phyloP scores from a whole-genome alignment of 2,329 filamentous ascomycete species.

The Xylariaceae sp. region DNA sequence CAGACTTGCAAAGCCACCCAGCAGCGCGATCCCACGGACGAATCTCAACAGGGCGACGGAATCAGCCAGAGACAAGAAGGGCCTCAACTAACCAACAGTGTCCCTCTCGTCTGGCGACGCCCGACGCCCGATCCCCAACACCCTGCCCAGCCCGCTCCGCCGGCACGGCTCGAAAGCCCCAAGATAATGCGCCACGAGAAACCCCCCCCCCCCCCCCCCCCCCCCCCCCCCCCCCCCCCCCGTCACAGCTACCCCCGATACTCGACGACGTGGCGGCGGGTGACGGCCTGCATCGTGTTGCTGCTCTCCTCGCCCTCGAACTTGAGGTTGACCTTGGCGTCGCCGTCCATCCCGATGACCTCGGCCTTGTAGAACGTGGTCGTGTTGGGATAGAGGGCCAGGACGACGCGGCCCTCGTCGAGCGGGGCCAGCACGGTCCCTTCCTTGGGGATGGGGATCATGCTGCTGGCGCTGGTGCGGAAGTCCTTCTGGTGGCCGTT shows the following conservation, averaged over 20 bases:
- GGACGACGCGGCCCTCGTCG: conserved; percentile 61
- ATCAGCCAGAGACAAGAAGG: too few relatives aligned
- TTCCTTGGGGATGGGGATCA: conserved; percentile 66
- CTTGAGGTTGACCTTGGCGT: conserved; percentile 54
- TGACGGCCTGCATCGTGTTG: conserved; percentile 67
- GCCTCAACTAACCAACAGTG: too few relatives aligned
- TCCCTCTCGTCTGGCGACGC: too few relatives aligned
- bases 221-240: too few relatives aligned
- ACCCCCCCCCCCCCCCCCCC: too few relatives aligned
- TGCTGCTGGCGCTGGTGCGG: conserved; percentile 62
- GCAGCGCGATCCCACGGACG: too few relatives aligned
- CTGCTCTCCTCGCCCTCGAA: conserved; percentile 74
- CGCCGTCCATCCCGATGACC: conserved; percentile 60
- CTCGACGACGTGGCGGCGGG: conserved; percentile 69
- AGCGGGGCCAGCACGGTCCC: conserved; percentile 49
- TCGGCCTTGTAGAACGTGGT: conserved; percentile 82
- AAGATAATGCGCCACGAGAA: too few relatives aligned
- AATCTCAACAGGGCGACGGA: too few relatives aligned
- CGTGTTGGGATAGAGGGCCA: conserved; percentile 75
- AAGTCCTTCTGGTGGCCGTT: conserved; percentile 61
- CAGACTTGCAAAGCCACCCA: too few relatives aligned
- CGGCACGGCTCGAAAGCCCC: too few relatives aligned
- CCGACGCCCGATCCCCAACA: too few relatives aligned
- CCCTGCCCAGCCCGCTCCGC: too few relatives aligned
- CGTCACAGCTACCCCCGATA: conserved; percentile 53